phyloP scores from a whole-genome alignment of 2,329 filamentous ascomycete species.

The Xenoacremonium recifei region DNA sequence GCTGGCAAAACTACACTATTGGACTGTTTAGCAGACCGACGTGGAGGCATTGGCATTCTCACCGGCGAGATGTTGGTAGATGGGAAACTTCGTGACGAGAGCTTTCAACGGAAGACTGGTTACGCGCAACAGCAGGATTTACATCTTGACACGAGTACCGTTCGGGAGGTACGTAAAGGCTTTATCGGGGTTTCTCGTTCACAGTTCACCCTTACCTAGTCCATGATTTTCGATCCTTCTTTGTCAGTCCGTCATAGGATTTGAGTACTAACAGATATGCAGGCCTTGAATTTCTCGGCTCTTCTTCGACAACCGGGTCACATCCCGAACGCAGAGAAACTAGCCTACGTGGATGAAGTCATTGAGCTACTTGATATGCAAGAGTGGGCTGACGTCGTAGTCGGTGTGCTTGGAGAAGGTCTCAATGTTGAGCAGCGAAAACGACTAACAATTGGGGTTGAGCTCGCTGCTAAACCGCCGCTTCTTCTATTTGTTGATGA shows the following conservation, averaged over 20 bases:
- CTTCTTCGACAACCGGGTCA: slow-evolving; percentile 73
- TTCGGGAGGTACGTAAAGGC: slow-evolving; percentile 55
- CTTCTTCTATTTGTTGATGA: slow-evolving; percentile 59
- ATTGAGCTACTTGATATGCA: slow-evolving; percentile 62
- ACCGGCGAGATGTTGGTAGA: slow-evolving; percentile 71
- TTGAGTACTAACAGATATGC: background rate
- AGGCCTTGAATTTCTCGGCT: slow-evolving; percentile 77
- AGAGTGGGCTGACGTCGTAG: slow-evolving; percentile 61
- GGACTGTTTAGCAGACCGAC: slow-evolving; percentile 76
- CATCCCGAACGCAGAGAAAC: slow-evolving; percentile 66
- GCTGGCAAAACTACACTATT: slow-evolving; percentile 86
- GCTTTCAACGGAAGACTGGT: slow-evolving; percentile 84
- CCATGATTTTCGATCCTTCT: background rate
- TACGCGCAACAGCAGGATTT: slow-evolving; percentile 90
- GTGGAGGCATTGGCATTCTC: slow-evolving; percentile 83
- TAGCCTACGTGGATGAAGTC: slow-evolving; percentile 80
- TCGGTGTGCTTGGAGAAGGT: slow-evolving; percentile 58
- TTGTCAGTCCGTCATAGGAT: background rate
- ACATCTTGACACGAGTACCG: slow-evolving; percentile 75
- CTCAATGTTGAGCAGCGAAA: slow-evolving; percentile 59
- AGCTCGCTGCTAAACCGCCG: slow-evolving; percentile 51
- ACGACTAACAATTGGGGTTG: slow-evolving; percentile 56
- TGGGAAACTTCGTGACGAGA: slow-evolving; percentile 63
- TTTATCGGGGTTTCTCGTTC: background rate
- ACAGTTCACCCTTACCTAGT: background rate